Base-by-base conservation (phyloP, 805 yeast species). In the Cyberlindnera maritima region DNA sequence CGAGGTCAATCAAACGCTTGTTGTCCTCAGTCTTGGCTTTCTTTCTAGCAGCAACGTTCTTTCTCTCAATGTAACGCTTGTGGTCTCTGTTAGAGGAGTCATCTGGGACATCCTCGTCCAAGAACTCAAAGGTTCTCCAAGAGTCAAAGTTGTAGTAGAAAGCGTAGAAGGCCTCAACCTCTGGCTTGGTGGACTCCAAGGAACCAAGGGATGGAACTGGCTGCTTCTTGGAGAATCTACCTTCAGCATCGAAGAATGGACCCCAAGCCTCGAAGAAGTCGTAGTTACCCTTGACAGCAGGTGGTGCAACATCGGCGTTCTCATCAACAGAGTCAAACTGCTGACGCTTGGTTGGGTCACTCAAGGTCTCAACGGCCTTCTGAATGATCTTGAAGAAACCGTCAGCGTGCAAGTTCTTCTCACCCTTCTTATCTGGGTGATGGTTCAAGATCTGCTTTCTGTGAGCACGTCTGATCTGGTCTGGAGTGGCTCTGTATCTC, bases 101-200 rank as follows among this genome's bases (percentile, higher is more conserved):
- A 75, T 94, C 99, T 59, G 99, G 99, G 63, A 91, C 97, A 66
- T 94, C 99, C 77, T 94, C 99, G 67, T 94, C 99, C 69, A 90
- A 80, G 75, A 91, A 94, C 75, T 94, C 99, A 66, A 94, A 94
- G 40, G 96, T 77, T 77, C 96, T 88, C 99, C 99, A 94, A 18
- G 98, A 92, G 72, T 94, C 97, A 57, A 91, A 88, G 69, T 85
- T 84, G 70, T 84, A 84, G 86, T 94, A 94, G 81, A 89, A 92
- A 58, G 81, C 79, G 78, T 92, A 92, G 74, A 96, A 91, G 44
- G 74, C 75, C 61, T 88, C 96, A 52, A 91, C 96, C 50, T 86
- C 92, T 46, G 79, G 81, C 75, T 88, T 88, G 49, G 88, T 52
- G 46, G 92, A 65, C 35, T 80, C 76, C 41, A 73, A 64, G 54